phyloP scores from a whole-genome alignment of 768 basidiomycete species.

The Gymnopilus dilepis region DNA sequence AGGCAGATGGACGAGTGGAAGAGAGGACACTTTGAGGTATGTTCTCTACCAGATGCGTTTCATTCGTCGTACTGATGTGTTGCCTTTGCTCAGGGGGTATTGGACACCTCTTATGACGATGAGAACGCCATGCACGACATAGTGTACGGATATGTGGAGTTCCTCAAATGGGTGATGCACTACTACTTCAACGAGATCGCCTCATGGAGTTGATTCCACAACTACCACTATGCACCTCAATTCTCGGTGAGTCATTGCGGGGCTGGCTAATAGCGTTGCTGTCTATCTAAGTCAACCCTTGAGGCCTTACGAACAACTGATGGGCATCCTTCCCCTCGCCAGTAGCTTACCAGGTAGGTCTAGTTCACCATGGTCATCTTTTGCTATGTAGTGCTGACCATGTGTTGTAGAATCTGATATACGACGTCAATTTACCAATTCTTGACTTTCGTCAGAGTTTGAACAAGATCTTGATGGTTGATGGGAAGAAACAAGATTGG shows the following conservation, averaged over 20 bases:
- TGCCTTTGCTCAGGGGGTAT: slow-evolving; percentile 67
- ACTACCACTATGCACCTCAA: slow-evolving; percentile 97
- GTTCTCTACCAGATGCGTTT: neutral
- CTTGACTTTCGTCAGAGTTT: slow-evolving; percentile 91
- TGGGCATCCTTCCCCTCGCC: slow-evolving; percentile 95
- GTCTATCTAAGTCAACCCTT: slow-evolving; percentile 58
- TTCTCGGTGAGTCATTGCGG: slow-evolving; percentile 69
- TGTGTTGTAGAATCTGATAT: slow-evolving; percentile 87
- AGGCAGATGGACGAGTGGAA: slow-evolving; percentile 98
- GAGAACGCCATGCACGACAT: slow-evolving; percentile 72
- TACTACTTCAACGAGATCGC: slow-evolving; percentile 98
- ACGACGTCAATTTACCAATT: slow-evolving; percentile 81
- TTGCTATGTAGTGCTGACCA: neutral
- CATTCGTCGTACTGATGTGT: slow-evolving; percentile 1
- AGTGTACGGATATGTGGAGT: slow-evolving; percentile 85
- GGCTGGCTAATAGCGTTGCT: too few species aligned
- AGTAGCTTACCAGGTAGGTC: slow-evolving; percentile 83
- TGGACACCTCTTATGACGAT: slow-evolving; percentile 79
- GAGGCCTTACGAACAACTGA: slow-evolving; percentile 92
- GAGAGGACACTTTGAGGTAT: slow-evolving; percentile 83
- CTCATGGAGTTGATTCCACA: slow-evolving; percentile 99
- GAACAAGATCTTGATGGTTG: slow-evolving; percentile 92
- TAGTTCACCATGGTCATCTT: neutral
- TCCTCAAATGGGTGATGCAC: slow-evolving; percentile 98
- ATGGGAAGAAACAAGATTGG: slow-evolving; percentile 99